A percentile compares a stretch with the other conserved stretches of the same genome.
Evolutionary conservation across 108 stramenopile genomes (phyloP).

Genomic region (Skeletonema potamos): DNA sequence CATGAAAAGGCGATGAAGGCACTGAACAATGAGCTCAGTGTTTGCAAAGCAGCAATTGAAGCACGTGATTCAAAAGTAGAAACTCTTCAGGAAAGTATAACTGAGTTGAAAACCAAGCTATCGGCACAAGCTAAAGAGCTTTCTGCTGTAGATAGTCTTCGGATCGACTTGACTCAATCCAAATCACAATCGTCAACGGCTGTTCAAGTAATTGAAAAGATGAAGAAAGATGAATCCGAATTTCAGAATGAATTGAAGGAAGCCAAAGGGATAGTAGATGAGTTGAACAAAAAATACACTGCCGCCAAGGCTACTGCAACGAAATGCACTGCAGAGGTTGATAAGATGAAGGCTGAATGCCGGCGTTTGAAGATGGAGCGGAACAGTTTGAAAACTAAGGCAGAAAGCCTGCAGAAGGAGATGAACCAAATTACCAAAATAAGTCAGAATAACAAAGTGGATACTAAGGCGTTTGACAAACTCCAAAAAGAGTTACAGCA

Average conservation of each 20-base stretch:
- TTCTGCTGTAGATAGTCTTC: conserved; percentile 9
- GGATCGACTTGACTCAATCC: conserved; percentile 7
- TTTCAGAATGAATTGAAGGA: conserved; percentile 47
- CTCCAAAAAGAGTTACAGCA: conserved; percentile 52
- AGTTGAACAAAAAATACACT: conserved; percentile 28
- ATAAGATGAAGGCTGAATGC: conserved; percentile 41
- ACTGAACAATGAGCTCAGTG: conserved; percentile 79
- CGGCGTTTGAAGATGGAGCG: conserved; percentile 76
- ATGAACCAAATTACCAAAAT: conserved; percentile 54
- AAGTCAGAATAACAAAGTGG: conserved; percentile 46
- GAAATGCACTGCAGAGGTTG: conserved; percentile 23
- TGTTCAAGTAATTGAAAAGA: conserved; percentile 21
- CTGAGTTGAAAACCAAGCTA: conserved; percentile 31
- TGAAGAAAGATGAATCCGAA: conserved; percentile 35
- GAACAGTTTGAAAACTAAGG: conserved; percentile 69
- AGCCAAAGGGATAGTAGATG: conserved; percentile 33
- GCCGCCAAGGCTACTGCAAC: conserved; percentile 30
- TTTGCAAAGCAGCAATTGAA: conserved; percentile 70
- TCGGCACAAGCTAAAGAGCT: conserved; percentile 16
- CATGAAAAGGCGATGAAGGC: conserved; percentile 59
- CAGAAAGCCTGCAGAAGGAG: conserved; percentile 75
- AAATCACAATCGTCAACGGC: conserved; percentile 5
- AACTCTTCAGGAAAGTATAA: conserved; percentile 39
- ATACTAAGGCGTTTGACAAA: conserved; percentile 47
- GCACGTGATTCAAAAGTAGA: conserved; percentile 74